A percentile compares a stretch with the other conserved stretches of the same genome.
These are phyloP conservation scores for Tetrapyrgos nigripes DNA, from an alignment of 1,284 basidiomycete genomes.

Conservation along the genomic window DNA sequence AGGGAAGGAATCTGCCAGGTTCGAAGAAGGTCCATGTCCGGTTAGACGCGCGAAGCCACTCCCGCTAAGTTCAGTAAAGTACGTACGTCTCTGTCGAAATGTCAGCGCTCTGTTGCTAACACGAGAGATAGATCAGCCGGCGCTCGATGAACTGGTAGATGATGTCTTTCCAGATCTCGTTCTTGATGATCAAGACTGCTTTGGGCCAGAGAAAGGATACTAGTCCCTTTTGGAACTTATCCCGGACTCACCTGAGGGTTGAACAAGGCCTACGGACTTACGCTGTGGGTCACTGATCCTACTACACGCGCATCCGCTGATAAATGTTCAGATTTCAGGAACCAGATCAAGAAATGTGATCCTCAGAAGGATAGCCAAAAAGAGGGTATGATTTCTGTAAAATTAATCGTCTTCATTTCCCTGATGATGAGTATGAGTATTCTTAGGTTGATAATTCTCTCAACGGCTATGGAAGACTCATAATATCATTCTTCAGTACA, in stretches of 20 bases:
- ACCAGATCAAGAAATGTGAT: constrained; percentile 36
- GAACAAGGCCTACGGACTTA: constrained; percentile 55
- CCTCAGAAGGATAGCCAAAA: constrained; percentile 34
- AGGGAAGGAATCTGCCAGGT: constrained; percentile 81
- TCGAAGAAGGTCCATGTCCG: constrained; percentile 88
- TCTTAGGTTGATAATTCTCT: constrained; percentile 43
- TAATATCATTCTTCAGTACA: constrained; percentile 91
- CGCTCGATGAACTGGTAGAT: constrained; percentile 43
- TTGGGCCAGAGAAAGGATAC: constrained; percentile 75
- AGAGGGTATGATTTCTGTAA: constrained; percentile 34
- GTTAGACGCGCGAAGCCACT: constrained; percentile 52
- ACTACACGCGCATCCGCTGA: constrained; percentile 59
- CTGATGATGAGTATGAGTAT: too few species aligned
- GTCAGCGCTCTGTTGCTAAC: not conserved
- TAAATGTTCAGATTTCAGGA: constrained; percentile 81
- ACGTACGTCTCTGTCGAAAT: constrained; percentile 37
- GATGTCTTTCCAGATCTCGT: constrained; percentile 71
- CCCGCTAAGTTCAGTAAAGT: constrained; percentile 80
- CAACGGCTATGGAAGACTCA: constrained; percentile 76
- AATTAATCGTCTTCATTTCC: not conserved
- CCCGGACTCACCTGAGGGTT: constrained; percentile 65
- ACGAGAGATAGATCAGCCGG: not conserved
- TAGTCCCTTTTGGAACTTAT: constrained; percentile 80
- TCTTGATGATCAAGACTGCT: constrained; percentile 89
- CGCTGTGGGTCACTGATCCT: constrained; percentile 70